Evolutionary conservation across 2,329 filamentous ascomycete species (phyloP), one percentile per base, ranked within the genome.

Genomic region (Talaromyces sp.): DNA sequence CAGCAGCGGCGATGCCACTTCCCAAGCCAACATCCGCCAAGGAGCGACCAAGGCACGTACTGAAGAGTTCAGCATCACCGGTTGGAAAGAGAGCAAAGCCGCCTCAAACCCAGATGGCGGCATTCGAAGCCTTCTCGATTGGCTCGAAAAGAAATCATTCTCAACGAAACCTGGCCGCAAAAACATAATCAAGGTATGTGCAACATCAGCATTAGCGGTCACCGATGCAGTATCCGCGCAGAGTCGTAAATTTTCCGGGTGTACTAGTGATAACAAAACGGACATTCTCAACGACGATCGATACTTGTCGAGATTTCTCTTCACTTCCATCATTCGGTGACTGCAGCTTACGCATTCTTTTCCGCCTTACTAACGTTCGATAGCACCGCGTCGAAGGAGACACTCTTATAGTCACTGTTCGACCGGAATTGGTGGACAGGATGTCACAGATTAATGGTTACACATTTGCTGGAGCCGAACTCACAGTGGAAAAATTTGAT

Each of bases 131-230:
- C 81, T 92, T 35, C 76, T 92, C 62, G 81, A 82, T 60, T 92
- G 92, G 73, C 78, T 93, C 68, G 89, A 92, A 78, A 86, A 88
- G 72, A 92, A 92, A 76, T 85, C 89, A 56, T 83, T 84, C 63
- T 79, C 82, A 69, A 67, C 73, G 68, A 81, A 87, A 71, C 80
- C 80, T 66, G 82, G 82, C 74, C 80, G 82, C 70, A 81, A 91
- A 71, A 87, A 84, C 74, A 88, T 93, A 68, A 88, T 87, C 80
- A 91, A 92, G 88, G 90, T 93, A 90, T 87, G 89, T 90, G 77
- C 78, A 76, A 78, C 74, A 78, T 70, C 72, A 75, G 72, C 73
- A 73, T 75, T 76, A 68, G 73, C 76, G 75, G 74, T 79, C 76
- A 78, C 72, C 75, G 75, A 74, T 75, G 52, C 64, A 66, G 60